Conservation (phyloP, 129 eudicot species). For the Helianthus tuberosus region DNA sequence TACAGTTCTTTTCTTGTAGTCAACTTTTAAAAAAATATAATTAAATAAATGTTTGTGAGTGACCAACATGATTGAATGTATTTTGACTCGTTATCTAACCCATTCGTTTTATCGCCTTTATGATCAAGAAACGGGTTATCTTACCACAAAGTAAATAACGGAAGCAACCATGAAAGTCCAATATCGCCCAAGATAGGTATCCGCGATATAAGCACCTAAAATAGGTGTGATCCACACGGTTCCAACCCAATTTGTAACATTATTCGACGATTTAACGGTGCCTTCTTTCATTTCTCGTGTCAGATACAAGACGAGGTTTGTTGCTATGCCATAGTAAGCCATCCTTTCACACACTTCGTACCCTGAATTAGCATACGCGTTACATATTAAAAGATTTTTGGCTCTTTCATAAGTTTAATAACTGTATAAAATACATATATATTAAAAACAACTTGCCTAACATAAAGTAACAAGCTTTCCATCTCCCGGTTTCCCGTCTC, state of each 20-base stretch:
- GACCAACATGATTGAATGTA: background rate
- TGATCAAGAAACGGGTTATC: background rate
- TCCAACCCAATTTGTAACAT: slow-evolving; percentile 79
- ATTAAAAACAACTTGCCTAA: slow-evolving; percentile 43
- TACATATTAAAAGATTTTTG: background rate
- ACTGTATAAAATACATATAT: background rate
- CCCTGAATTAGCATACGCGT: slow-evolving; percentile 33
- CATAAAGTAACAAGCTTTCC: slow-evolving; percentile 82
- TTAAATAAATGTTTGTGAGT: background rate
- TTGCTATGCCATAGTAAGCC: slow-evolving; percentile 72
- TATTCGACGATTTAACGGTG: slow-evolving; percentile 67
- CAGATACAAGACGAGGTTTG: slow-evolving; percentile 60
- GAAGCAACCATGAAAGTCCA: slow-evolving; percentile 78
- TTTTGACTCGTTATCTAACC: background rate
- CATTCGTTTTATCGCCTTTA: background rate
- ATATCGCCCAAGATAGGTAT: slow-evolving; percentile 66
- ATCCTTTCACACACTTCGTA: slow-evolving; percentile 79
- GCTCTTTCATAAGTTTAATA: background rate
- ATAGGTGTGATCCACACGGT: slow-evolving; percentile 79
- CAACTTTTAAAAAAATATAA: background rate
- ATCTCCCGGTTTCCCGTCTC: slow-evolving; percentile 60
- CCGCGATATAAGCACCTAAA: slow-evolving; percentile 75
- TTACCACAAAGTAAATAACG: slow-evolving; percentile 50
- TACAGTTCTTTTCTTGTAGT: no score
- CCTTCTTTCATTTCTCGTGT: slow-evolving; percentile 65